Evolutionary conservation across 1,284 basidiomycete species (phyloP), one percentile per base, ranked within the genome.

Genomic region (Afroboletus lepidellus): DNA sequence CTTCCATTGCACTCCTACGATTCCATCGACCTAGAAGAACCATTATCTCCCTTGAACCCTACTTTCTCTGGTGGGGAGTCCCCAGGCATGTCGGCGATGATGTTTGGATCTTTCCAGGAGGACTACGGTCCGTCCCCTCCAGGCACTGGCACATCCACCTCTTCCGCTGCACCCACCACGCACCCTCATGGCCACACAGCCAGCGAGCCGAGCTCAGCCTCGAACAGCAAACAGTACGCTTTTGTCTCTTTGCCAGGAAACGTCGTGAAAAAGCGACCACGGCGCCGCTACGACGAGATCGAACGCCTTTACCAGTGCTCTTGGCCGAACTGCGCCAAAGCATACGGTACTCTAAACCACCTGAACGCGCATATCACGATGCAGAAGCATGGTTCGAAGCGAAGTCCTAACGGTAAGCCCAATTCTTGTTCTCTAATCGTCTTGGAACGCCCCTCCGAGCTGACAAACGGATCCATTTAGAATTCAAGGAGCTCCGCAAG

Each of bases 401-500:
- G 92, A 47, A 88, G 81, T 66, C 92, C 93, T 8, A 82, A 80
- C 56, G 90, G 91, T 93, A 63, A 69, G 84, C 76, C 25, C 18
- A 13, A 24, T 29, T 2, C 7, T 13, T 37, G 5, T 24, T 15
- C 20, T 46, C 39, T 18, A 15, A 21, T 20, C 16, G 8, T 36
- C 25, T 16, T 15, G 15, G 15, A 24, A 39, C 23, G 5, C 9
- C 47, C n/a, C 29, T 12, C 18, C 45, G 27, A 52, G n/a, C 54
- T 59, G 45, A 63, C 45, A 29, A 55, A 55, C 45, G 51, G 25
- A 30, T 46, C 0, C 55, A 48, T 60, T 18, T 69, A 96, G 95
- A 98, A 76, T 98, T 98, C 78, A 98, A 97, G 70, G 96, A 98
- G 65, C 86, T 97, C 67, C 85, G 95, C 57, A 97, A 95, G 70